Percentiles rank a stretch among this genome's conserved stretches.
Conservation (phyloP, 257 asterid genomes). For the Scutellaria baicalensis region DNA sequence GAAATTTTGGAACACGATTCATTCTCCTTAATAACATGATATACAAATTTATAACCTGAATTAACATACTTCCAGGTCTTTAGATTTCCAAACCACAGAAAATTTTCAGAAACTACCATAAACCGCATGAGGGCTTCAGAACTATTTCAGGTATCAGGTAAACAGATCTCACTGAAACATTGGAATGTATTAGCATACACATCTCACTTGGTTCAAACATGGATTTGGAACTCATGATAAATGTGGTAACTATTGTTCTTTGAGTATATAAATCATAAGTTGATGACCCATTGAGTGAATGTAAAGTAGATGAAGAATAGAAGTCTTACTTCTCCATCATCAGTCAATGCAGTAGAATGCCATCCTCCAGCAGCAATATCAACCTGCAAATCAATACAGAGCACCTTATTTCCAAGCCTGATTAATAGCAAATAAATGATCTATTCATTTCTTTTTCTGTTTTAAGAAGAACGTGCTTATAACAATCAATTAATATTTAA, state of each 20-base stretch:
- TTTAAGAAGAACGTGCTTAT: background rate
- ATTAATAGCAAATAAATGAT: constrained; percentile 1
- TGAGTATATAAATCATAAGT: background rate
- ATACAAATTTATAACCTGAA: background rate
- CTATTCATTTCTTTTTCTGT: background rate
- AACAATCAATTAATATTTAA: background rate
- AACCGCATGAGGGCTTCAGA: background rate
- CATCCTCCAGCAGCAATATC: constrained; percentile 99
- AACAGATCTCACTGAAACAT: background rate
- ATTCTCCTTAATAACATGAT: background rate
- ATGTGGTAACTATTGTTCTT: background rate
- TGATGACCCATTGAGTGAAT: background rate
- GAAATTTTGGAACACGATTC: background rate
- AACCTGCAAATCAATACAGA: constrained; percentile 47
- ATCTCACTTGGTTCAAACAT: background rate
- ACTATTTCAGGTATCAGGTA: background rate
- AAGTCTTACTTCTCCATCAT: constrained; percentile 74
- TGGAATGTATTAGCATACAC: background rate
- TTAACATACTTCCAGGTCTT: background rate
- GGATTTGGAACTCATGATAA: background rate
- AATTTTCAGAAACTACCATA: background rate
- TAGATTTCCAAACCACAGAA: background rate
- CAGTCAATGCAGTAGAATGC: constrained; percentile 97
- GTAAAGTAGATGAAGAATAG: background rate
- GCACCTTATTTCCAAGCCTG: background rate